These are phyloP conservation scores for Cynanchum wilfordii DNA, from an alignment of 257 asterid genomes.

Conservation along the genomic window DNA sequence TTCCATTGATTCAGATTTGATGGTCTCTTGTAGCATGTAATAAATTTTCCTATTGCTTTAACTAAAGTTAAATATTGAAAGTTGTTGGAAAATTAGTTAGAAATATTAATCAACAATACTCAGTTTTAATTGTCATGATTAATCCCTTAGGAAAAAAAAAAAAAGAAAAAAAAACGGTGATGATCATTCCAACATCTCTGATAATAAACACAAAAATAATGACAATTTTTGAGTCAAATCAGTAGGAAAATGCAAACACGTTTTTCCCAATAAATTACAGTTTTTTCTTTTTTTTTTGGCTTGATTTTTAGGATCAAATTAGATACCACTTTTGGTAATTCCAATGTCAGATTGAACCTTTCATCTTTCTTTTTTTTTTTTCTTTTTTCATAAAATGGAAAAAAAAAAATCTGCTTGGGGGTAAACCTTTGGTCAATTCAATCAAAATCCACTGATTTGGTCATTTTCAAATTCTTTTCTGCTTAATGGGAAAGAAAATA, in stretches of 20 bases:
- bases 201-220: too few relatives aligned
- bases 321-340: background rate
- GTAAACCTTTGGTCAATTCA: conserved; percentile 5
- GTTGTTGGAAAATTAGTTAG: too few relatives aligned
- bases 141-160: background rate
- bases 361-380: background rate
- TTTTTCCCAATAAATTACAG: background rate
- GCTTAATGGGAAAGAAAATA: too few relatives aligned
- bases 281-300: background rate
- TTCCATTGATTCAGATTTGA: too few relatives aligned
- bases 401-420: background rate
- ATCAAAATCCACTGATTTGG: background rate
- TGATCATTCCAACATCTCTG: background rate
- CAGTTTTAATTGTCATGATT: too few relatives aligned
- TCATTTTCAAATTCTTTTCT: background rate
- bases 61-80: background rate
- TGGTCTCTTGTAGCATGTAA: too few relatives aligned
- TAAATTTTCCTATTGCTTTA: too few relatives aligned
- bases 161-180: background rate
- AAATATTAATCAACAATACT: too few relatives aligned
- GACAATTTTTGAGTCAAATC: background rate
- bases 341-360: background rate
- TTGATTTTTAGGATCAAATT: background rate
- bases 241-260: background rate
- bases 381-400: too few relatives aligned